Evolutionary conservation across 2,329 filamentous ascomycete species (phyloP).

Genomic region (Remersonia thermophila): DNA sequence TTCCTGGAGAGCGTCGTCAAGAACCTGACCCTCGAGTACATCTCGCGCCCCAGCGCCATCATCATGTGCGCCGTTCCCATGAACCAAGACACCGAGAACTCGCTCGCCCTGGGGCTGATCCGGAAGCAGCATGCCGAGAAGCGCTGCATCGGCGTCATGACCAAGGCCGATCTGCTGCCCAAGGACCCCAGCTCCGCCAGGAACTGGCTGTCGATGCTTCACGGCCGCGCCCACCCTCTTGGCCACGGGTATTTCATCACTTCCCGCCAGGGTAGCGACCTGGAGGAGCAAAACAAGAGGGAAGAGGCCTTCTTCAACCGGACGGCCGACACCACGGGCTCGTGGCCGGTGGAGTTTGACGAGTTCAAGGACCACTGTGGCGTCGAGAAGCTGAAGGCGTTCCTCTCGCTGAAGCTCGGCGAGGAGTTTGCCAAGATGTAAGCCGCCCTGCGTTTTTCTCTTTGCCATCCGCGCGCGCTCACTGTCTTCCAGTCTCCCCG

Average conservation of each 20-base stretch:
- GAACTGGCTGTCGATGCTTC: conserved; percentile 54
- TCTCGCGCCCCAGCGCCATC: conserved; percentile 55
- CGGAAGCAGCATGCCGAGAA: conserved; percentile 40
- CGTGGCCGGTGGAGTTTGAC: conserved; percentile 39
- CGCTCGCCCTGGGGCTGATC: conserved; percentile 55
- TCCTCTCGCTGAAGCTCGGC: conserved; percentile 40
- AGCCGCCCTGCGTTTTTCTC: conserved; percentile 6
- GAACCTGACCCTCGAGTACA: conserved; percentile 58
- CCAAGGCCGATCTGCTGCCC: conserved; percentile 67
- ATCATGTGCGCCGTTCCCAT: conserved; percentile 69
- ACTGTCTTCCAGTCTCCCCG: conserved; percentile 16
- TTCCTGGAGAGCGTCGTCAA: conserved; percentile 62
- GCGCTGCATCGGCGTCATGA: conserved; percentile 64
- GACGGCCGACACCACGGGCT: conserved; percentile 19
- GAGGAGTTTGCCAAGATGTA: conserved; percentile 42
- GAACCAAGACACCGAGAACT: conserved; percentile 67
- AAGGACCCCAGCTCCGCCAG: conserved; percentile 36
- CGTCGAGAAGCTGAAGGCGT: conserved; percentile 39
- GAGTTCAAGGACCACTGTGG: conserved; percentile 38
- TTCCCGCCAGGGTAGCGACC: conserved; percentile 45
- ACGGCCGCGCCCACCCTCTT: conserved; percentile 47
- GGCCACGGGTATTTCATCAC: conserved; percentile 72
- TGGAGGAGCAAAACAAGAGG: conserved; percentile 39
- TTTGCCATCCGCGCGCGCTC: too few species aligned
- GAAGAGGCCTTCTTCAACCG: conserved; percentile 41